phyloP scores from a whole-genome alignment of 2,329 filamentous ascomycete genomes.

The Apiospora saccharicola region DNA sequence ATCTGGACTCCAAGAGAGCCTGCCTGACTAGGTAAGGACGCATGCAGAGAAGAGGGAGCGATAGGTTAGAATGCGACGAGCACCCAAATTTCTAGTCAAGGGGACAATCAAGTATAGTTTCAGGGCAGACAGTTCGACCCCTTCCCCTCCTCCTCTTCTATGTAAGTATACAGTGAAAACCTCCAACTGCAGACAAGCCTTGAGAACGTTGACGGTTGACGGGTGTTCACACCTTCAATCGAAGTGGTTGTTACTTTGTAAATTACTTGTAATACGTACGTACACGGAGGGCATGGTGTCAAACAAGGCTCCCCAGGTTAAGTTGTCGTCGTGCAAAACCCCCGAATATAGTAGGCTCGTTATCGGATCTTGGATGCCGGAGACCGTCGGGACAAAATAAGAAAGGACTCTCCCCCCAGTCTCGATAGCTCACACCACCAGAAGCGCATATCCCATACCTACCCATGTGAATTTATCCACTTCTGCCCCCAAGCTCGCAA shows the following conservation, averaged over 20 bases:
- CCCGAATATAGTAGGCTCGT: neutral
- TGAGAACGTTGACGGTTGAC: neutral
- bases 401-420: neutral
- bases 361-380: neutral
- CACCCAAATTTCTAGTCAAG: neutral
- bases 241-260: constrained; percentile 6
- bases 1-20: neutral
- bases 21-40: neutral
- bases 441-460: neutral
- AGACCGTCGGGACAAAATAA: constrained; percentile 9
- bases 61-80: neutral
- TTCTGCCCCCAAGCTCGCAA: neutral
- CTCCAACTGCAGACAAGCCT: neutral
- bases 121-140: neutral
- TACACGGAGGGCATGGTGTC: neutral
- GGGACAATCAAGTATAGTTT: neutral
- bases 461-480: constrained; percentile 4
- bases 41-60: neutral
- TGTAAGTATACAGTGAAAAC: neutral
- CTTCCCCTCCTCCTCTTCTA: neutral
- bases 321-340: neutral
- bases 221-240: neutral
- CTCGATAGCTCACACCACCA: neutral
- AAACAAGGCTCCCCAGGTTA: neutral
- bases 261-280: constrained; percentile 1